Conservation (phyloP, 495 filamentous ascomycete species). For the Penicillium pancosmium region DNA sequence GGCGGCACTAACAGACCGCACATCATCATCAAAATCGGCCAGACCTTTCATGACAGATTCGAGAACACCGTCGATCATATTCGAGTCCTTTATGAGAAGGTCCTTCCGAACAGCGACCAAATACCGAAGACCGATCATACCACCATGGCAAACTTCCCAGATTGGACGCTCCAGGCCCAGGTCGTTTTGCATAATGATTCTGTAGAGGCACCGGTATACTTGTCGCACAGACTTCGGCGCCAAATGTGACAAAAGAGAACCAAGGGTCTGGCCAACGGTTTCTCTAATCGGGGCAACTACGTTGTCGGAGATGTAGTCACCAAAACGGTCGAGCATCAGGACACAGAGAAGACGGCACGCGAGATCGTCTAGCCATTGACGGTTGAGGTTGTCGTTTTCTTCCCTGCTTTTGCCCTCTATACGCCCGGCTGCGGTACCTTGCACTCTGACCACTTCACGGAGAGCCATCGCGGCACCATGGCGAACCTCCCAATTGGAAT, state of each 20-base stretch:
- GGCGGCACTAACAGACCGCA: slow-evolving; percentile 93
- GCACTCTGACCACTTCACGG: slow-evolving; percentile 87
- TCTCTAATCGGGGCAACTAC: slow-evolving; percentile 95
- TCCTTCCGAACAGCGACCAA: slow-evolving; percentile 94
- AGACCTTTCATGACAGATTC: slow-evolving; percentile 93
- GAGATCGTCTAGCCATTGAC: slow-evolving; percentile 87
- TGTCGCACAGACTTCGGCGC: slow-evolving; percentile 72
- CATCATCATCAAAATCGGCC: slow-evolving; percentile 89
- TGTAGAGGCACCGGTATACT: slow-evolving; percentile 78
- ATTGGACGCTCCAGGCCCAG: slow-evolving; percentile 67
- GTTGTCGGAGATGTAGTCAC: slow-evolving; percentile 96
- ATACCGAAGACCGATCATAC: slow-evolving; percentile 95
- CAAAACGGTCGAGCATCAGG: slow-evolving; percentile 96
- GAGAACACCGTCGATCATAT: slow-evolving; percentile 91
- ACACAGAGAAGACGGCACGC: slow-evolving; percentile 91
- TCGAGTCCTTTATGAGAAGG: slow-evolving; percentile 75
- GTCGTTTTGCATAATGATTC: slow-evolving; percentile 90
- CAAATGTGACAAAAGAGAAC: slow-evolving; percentile 81
- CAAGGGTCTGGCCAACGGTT: slow-evolving; percentile 94
- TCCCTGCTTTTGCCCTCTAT: slow-evolving; percentile 64
- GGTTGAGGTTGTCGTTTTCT: slow-evolving; percentile 79
- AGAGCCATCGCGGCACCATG: slow-evolving; percentile 96
- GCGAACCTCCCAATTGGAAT: slow-evolving; percentile 93
- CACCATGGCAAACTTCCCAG: slow-evolving; percentile 97
- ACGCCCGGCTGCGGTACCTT: slow-evolving; percentile 89